Evolutionary conservation across 2,329 filamentous ascomycete genomes (phyloP), one percentile per base, ranked within the genome.

Genomic region (Myriosclerotinia duriaeana): DNA sequence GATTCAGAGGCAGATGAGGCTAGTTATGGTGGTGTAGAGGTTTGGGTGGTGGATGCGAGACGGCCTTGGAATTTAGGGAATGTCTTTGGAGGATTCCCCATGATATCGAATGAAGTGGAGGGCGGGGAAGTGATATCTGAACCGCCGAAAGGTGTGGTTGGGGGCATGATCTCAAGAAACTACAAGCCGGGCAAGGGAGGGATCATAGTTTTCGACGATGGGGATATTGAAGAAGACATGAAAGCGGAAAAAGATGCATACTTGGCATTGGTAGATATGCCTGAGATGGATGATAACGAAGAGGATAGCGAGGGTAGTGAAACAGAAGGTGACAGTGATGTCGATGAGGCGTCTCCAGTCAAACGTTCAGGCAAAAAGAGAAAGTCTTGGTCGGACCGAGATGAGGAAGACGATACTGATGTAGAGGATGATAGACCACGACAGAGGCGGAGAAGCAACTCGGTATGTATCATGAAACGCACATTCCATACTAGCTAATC

Each of bases 41-140:
- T 97, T 42, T 99, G 95, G 95, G 85, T 98, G 14, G 84, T 98
- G 68, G 95, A 99, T 79, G 87, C 94, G 38, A 86, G 95, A 78
- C 84, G 95, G 68, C 95, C 95, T 17, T 98, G 94, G 93, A 98
- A 99, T 76, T 77, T 99, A 75, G 88, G 87, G 70, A 99, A 99
- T 77, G 87, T 98, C 17, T 98, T 98, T 80, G 93, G 90, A 15
- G 90, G 91, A 4, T 86, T 86, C 68, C 81, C 48, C 82, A 83
- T 30, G 79, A 78, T 36, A 79, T 81, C 7, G 74, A 77, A n/a
- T 80, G 77, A 53, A 80, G 82, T 68, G 78, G 81, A 73, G 76
- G 83, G 53, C 30, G 76, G 80, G 46, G 76, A 70, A 17, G 72
- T 76, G 64, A 68, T 75, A 58, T 74, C 74, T 73, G 81, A 84